phyloP scores from a whole-genome alignment of 2,329 filamentous ascomycete genomes.

The Thelonectria blattea region DNA sequence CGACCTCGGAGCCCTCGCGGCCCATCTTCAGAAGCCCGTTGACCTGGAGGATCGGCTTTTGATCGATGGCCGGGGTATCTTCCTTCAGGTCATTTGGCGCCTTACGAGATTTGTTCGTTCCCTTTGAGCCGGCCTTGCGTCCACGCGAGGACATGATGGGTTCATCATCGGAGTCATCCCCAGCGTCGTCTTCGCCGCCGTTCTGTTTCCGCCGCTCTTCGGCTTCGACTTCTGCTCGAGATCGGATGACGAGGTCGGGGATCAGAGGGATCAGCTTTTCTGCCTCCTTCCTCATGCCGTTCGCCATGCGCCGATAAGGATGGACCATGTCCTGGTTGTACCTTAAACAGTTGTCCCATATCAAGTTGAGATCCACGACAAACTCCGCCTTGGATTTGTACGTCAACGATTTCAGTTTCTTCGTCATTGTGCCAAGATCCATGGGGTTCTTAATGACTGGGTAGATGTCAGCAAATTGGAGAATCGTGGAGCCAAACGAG shows the following conservation, averaged over 20 bases:
- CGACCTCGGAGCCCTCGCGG: slow-evolving; percentile 76
- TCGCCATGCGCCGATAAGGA: slow-evolving; percentile 87
- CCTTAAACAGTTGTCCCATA: slow-evolving; percentile 95
- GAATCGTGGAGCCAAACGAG: background rate
- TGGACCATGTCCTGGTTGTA: slow-evolving; percentile 93
- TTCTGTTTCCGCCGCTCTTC: slow-evolving; percentile 85
- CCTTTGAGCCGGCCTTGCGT: slow-evolving; percentile 79
- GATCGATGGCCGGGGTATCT: slow-evolving; percentile 76
- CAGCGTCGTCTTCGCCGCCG: slow-evolving; percentile 80
- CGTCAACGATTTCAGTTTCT: slow-evolving; percentile 83
- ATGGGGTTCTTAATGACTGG: slow-evolving; percentile 93
- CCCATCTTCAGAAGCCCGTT: slow-evolving; percentile 66
- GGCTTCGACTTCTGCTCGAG: slow-evolving; percentile 92
- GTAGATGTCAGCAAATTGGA: slow-evolving; percentile 32
- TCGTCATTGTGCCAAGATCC: slow-evolving; percentile 98
- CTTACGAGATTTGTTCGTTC: slow-evolving; percentile 78
- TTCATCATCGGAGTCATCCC: slow-evolving; percentile 93
- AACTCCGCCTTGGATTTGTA: slow-evolving; percentile 95
- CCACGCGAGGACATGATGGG: slow-evolving; percentile 98
- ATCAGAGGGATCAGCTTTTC: slow-evolving; percentile 96
- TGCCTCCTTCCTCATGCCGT: slow-evolving; percentile 96
- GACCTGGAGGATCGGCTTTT: slow-evolving; percentile 74
- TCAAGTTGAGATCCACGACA: slow-evolving; percentile 88
- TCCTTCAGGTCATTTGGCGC: slow-evolving; percentile 76
- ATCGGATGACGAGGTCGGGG: slow-evolving; percentile 87